phyloP scores from a whole-genome alignment of 2,329 filamentous ascomycete species.

The Aspergillus fumigatiaffinis region DNA sequence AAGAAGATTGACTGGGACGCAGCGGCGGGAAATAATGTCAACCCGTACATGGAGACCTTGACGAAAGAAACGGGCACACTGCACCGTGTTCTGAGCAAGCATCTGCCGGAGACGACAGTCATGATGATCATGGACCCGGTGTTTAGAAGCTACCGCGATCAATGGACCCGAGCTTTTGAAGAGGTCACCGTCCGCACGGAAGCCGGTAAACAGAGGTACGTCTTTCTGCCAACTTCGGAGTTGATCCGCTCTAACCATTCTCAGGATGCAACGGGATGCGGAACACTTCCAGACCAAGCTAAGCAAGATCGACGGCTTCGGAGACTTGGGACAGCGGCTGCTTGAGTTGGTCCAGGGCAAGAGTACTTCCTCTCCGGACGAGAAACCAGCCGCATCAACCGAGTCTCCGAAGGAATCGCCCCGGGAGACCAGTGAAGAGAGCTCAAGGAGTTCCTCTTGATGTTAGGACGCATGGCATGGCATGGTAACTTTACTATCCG shows the following conservation, averaged over 20 bases:
- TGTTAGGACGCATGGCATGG: not conserved
- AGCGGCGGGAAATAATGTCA: conserved; percentile 47
- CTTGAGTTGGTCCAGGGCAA: conserved; percentile 47
- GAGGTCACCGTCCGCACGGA: conserved; percentile 63
- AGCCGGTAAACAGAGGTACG: conserved; percentile 68
- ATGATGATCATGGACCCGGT: conserved; percentile 82
- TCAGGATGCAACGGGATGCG: conserved; percentile 71
- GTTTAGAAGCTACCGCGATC: conserved; percentile 74
- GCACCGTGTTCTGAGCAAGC: conserved; percentile 77
- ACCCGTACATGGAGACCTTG: conserved; percentile 79
- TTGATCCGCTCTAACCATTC: conserved; percentile 9
- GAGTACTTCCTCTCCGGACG: conserved; percentile 17
- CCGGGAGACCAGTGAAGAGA: not conserved
- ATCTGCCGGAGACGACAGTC: conserved; percentile 72
- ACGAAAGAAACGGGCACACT: conserved; percentile 81
- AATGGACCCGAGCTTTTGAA: conserved; percentile 68
- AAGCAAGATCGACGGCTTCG: conserved; percentile 73
- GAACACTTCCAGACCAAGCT: conserved; percentile 68
- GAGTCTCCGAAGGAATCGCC: not conserved
- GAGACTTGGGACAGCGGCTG: conserved; percentile 67
- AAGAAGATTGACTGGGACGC: conserved; percentile 71
- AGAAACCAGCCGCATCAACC: conserved; percentile 1
- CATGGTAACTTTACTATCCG: not conserved
- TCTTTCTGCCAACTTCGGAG: not conserved
- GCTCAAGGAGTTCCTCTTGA: conserved; percentile 5